phyloP scores from a whole-genome alignment of 1,284 basidiomycete genomes.

The Malassezia equina region DNA sequence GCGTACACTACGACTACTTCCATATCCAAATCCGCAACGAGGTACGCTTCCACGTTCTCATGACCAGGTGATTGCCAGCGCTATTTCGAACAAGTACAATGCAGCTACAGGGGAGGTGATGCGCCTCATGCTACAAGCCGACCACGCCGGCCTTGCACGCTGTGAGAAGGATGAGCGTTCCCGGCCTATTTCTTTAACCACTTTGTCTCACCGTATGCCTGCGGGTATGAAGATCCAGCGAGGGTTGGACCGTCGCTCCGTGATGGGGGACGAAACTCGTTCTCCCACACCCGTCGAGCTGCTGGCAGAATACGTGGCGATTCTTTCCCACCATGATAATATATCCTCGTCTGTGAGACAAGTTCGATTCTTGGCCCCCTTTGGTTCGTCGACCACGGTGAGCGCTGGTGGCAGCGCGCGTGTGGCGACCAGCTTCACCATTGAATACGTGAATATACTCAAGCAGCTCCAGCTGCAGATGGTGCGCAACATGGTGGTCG shows the following conservation, averaged over 20 bases:
- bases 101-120: conserved; percentile 34
- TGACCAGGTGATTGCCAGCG: conserved; percentile 21
- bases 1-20: conserved; percentile 79
- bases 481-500: conserved; percentile 68
- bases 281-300: conserved; percentile 28
- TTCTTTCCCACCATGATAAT: conserved; percentile 68
- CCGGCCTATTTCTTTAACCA: conserved; percentile 36
- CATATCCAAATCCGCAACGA: conserved; percentile 77
- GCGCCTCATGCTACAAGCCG: conserved; percentile 26
- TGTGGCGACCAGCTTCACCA: conserved; percentile 51
- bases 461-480: conserved; percentile 62
- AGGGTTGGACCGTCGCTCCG: conserved; percentile 49
- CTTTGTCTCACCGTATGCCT: conserved; percentile 49
- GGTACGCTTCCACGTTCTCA: conserved; percentile 49
- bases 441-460: conserved; percentile 71
- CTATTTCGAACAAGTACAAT: conserved; percentile 39
- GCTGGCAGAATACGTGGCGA: conserved; percentile 58
- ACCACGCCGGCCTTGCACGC: conserved; percentile 50
- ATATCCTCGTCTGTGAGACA: conserved; percentile 61
- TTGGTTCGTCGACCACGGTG: conserved; percentile 25
- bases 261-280: conserved; percentile 11
- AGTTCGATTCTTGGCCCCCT: conserved; percentile 43
- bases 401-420: conserved; percentile 25
- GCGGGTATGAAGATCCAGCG: conserved; percentile 49
- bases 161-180: conserved; percentile 52